phyloP scores from a whole-genome alignment of 1,284 basidiomycete species.

The Rhodofomes roseus region DNA sequence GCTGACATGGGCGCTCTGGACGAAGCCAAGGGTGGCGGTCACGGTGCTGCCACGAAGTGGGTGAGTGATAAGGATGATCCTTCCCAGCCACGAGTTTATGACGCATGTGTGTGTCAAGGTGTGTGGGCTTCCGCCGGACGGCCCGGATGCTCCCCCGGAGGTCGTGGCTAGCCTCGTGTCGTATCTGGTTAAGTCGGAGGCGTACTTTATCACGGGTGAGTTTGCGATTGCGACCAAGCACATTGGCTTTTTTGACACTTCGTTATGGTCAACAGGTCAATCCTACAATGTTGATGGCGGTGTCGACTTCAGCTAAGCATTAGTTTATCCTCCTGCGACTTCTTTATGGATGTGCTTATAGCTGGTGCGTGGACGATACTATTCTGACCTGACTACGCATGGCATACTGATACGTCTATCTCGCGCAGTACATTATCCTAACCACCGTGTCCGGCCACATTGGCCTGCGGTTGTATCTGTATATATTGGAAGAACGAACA shows the following conservation, averaged over 20 bases:
- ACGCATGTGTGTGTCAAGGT: background rate
- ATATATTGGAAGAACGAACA: too few relatives aligned
- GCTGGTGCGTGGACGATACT: too few relatives aligned
- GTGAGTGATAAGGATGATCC: background rate
- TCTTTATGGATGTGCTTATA: too few relatives aligned
- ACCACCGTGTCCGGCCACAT: too few relatives aligned
- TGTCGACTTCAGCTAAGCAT: background rate
- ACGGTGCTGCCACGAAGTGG: constrained; percentile 2
- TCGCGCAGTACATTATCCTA: too few relatives aligned
- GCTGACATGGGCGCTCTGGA: background rate
- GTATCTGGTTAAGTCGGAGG: constrained; percentile 11
- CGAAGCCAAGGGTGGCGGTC: background rate
- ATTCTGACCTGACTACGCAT: too few relatives aligned
- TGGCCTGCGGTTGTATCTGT: too few relatives aligned
- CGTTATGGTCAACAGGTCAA: background rate
- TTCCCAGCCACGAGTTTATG: background rate
- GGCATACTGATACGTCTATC: too few relatives aligned
- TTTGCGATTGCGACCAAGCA: background rate
- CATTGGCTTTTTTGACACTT: background rate
- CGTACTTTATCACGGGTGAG: constrained; percentile 1
- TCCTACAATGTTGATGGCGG: background rate
- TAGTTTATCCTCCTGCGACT: too few relatives aligned
- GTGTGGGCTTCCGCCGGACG: background rate
- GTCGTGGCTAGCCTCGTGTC: constrained; percentile 11
- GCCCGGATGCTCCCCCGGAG: constrained; percentile 1